phyloP scores from a whole-genome alignment of 148 eudicot genomes.

The Talinum fruticosum region DNA sequence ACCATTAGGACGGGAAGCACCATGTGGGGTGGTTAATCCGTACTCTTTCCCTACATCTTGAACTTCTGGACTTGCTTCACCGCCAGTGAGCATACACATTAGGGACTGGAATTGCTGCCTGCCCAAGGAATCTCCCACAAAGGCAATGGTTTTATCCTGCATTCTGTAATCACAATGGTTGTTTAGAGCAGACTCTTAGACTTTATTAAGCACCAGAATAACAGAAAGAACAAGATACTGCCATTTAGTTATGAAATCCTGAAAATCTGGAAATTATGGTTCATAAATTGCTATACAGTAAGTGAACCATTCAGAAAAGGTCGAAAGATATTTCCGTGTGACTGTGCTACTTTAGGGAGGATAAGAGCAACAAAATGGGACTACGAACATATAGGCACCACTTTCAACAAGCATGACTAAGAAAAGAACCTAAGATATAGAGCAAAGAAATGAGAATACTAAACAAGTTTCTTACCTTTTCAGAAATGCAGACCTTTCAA shows the following conservation, averaged over 20 bases:
- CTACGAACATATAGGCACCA: neutral
- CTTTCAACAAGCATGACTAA: neutral
- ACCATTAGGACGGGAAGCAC: slow-evolving; percentile 52
- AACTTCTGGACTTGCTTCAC: slow-evolving; percentile 45
- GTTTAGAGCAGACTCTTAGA: neutral
- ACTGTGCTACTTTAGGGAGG: neutral
- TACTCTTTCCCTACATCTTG: slow-evolving; percentile 46
- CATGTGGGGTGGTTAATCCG: slow-evolving; percentile 37
- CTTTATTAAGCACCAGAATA: neutral
- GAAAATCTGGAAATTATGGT: neutral
- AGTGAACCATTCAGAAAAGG: neutral
- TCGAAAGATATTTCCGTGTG: neutral
- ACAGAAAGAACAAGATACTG: too few relatives aligned
- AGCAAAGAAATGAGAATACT: neutral
- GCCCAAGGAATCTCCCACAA: slow-evolving; percentile 64
- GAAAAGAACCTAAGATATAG: neutral
- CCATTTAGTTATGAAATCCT: neutral
- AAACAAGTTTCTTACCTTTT: slow-evolving; percentile 32
- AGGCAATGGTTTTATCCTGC: slow-evolving; percentile 69
- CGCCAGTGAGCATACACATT: slow-evolving; percentile 67
- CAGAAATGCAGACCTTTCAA: slow-evolving; percentile 41
- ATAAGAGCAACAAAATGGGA: neutral
- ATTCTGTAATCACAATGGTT: slow-evolving; percentile 31
- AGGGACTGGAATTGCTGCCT: slow-evolving; percentile 68
- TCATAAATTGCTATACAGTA: too few relatives aligned